Conservation (phyloP, 345 rosid genomes). For the Raphanus sativus region DNA sequence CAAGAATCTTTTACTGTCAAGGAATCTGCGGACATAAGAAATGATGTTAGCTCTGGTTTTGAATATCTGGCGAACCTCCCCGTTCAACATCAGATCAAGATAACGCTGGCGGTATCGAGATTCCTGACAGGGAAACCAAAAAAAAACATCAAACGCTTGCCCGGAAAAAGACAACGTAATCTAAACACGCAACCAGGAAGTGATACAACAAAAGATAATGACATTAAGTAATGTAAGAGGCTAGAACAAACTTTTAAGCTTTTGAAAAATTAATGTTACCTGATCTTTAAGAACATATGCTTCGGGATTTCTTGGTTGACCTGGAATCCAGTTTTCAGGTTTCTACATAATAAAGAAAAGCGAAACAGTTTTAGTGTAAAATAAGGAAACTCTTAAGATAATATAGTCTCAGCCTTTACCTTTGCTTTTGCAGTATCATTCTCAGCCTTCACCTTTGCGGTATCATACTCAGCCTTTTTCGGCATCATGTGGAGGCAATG, state of each 20-base stretch:
- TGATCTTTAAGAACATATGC: slow-evolving; percentile 81
- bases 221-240: slow-evolving; percentile 7
- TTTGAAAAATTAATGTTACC: slow-evolving; percentile 44
- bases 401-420: slow-evolving; percentile 41
- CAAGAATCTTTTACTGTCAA: slow-evolving; percentile 64
- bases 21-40: slow-evolving; percentile 62
- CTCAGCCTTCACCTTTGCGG: neutral
- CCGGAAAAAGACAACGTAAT: neutral
- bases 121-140: slow-evolving; percentile 51
- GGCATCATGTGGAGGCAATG: slow-evolving; percentile 99
- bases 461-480: slow-evolving; percentile 26
- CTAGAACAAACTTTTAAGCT: neutral
- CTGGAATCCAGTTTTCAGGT: slow-evolving; percentile 69
- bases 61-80: slow-evolving; percentile 73
- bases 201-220: neutral
- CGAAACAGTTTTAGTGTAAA: slow-evolving; percentile 20
- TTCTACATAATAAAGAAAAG: slow-evolving; percentile 46
- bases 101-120: slow-evolving; percentile 88
- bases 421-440: slow-evolving; percentile 40
- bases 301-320: slow-evolving; percentile 77
- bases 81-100: slow-evolving; percentile 83
- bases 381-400: neutral
- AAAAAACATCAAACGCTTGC: slow-evolving; percentile 6
- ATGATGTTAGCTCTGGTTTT: slow-evolving; percentile 67
- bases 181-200: neutral